Evolutionary conservation across 129 eudicot genomes (phyloP).

Genomic region (Chrysanthemum seticuspe): DNA sequence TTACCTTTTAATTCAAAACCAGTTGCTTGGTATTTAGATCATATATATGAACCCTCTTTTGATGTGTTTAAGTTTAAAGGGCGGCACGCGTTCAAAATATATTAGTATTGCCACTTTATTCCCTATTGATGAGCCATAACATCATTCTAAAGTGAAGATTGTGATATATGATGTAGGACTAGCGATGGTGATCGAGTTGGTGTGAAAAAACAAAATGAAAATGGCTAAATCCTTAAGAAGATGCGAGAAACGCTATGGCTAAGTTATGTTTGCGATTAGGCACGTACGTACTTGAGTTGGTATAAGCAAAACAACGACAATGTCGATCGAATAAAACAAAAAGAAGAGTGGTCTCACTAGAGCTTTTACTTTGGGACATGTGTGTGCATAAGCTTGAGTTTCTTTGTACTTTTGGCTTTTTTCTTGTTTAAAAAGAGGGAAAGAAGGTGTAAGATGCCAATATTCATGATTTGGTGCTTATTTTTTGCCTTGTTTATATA

Average conservation of each 20-base stretch:
- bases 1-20: slow-evolving; percentile 29
- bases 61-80: too few relatives aligned
- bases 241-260: too few relatives aligned
- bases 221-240: not conserved
- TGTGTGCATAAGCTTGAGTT: slow-evolving; percentile 28
- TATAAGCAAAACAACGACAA: not conserved
- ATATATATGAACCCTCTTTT: not conserved
- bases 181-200: not conserved
- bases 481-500: slow-evolving; percentile 21
- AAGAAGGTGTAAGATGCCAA: slow-evolving; percentile 33
- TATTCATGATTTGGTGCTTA: slow-evolving; percentile 32
- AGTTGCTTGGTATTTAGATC: slow-evolving; percentile 26
- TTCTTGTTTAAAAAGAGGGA: slow-evolving; percentile 35
- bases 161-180: not conserved
- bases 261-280: too few relatives aligned
- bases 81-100: too few relatives aligned
- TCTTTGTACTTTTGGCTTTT: slow-evolving; percentile 30
- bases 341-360: not conserved
- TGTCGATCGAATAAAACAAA: not conserved
- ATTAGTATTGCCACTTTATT: not conserved
- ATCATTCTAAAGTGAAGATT: not conserved
- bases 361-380: slow-evolving; percentile 31
- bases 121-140: not conserved
- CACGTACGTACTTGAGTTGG: too few relatives aligned
- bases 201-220: not conserved